Evolutionary conservation across 1,284 basidiomycete species (phyloP).

Genomic region (Cutaneotrichosporon spelunceum): DNA sequence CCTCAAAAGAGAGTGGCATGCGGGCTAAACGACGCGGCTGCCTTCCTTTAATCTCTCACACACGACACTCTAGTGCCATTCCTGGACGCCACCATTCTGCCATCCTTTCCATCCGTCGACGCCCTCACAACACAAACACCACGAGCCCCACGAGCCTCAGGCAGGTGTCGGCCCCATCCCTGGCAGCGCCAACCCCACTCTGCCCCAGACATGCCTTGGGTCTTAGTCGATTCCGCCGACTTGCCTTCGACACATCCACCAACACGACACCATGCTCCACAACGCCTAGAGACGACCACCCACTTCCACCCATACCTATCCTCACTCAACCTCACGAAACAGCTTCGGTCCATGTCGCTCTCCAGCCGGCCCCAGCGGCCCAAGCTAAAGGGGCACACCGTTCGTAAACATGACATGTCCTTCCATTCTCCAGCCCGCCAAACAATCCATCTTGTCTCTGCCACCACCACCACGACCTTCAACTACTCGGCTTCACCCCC

Average conservation of each 20-base stretch:
- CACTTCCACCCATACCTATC: constrained; percentile 10
- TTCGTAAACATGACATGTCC: neutral
- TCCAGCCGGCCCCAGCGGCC: constrained; percentile 2
- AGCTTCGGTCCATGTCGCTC: constrained; percentile 1
- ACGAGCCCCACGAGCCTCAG: neutral
- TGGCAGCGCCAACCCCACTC: neutral
- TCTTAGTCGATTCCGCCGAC: neutral
- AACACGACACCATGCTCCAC: neutral
- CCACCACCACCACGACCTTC: constrained; percentile 1
- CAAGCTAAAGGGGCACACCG: neutral
- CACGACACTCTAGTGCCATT: neutral
- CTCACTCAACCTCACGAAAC: constrained; percentile 8
- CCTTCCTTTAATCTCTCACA: constrained; percentile 1
- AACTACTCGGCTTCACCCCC: neutral
- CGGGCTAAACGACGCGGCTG: constrained; percentile 5
- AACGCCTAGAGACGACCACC: neutral
- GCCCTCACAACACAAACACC: neutral
- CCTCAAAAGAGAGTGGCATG: neutral
- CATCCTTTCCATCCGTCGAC: neutral
- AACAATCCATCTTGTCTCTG: constrained; percentile 1
- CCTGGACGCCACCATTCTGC: neutral
- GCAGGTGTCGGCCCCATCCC: neutral
- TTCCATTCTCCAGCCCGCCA: neutral
- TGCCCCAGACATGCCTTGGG: constrained; percentile 20
- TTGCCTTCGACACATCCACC: constrained; percentile 1